Base-by-base conservation (phyloP, 2,329 filamentous ascomycete species). In the Pseudocercospora macadamiae region DNA sequence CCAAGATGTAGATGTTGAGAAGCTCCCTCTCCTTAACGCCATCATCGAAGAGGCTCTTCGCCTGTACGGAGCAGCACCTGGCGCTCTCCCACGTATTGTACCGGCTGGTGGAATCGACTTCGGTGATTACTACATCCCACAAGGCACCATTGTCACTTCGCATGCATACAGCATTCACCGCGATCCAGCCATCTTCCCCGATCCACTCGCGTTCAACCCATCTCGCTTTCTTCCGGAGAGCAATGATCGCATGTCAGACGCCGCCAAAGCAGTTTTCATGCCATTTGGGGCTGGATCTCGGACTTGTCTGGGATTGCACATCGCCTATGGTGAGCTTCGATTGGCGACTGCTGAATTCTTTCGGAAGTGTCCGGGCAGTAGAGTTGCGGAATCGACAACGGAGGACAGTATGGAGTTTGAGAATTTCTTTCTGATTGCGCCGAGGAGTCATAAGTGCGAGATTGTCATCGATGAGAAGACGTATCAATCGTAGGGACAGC, bases 361-460 rank as follows among this genome's bases (percentile, higher is more conserved):
- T 51, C 54, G 66, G 6, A 39, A 55, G 30, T 71, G 62, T 42
- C 49, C 45, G 4, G 64, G 64, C 2, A 67, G 65, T 3, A 53
- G 55, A 18, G 25, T 71, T 10, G 65, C 65, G 9, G 26, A 57
- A 2, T 60, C 60, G 6, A 68, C 69, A 14, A 71, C 68, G 3
- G 47, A 51, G 4, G 60, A 66, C 49, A 63, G 61, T 32, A 74
- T 73, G 70, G 63, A 68, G 37, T 54, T 70, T 36, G 64, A 70
- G 56, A 73, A 73, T 51, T 68, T 66, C 54, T 73, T 74, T 57
- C 28, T 74, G 19, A 69, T 71, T n/a, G 60, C 66, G 7, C 71
- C 71, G 1, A 63, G 60, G 10, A 63, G 55, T 4, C 67, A 72
- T 52, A 65, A 64, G 47, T 72, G 70, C 42, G 65, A 71, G 48